A percentile compares a stretch with the other conserved stretches of the same genome.
phyloP scores from a whole-genome alignment of 495 filamentous ascomycete species.

The Bathelium albidoporum region DNA sequence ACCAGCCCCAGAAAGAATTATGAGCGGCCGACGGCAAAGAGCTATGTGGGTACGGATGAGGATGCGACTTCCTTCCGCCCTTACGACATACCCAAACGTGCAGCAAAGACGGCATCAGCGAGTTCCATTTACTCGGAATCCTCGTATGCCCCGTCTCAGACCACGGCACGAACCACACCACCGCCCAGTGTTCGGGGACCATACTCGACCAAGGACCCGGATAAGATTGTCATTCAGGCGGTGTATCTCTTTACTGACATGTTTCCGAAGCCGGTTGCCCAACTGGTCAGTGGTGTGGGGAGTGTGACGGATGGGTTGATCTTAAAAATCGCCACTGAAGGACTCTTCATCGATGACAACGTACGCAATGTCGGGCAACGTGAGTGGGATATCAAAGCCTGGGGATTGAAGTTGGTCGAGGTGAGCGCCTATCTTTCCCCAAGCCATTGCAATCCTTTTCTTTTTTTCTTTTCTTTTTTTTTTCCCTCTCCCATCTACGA shows the following conservation, averaged over 20 bases:
- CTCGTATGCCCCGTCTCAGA: constrained; percentile 70
- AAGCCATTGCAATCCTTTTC: background rate
- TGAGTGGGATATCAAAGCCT: constrained; percentile 97
- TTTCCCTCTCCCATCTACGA: too few species aligned
- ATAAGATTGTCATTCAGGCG: constrained; percentile 88
- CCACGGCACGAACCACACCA: constrained; percentile 76
- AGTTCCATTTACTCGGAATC: constrained; percentile 73
- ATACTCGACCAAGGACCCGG: constrained; percentile 78
- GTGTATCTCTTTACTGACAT: constrained; percentile 84
- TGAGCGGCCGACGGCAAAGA: constrained; percentile 48
- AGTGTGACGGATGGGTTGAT: constrained; percentile 79
- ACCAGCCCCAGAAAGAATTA: constrained; percentile 33
- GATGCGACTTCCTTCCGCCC: constrained; percentile 67
- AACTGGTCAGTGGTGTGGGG: constrained; percentile 65
- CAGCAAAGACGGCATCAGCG: constrained; percentile 46
- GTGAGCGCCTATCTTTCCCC: constrained; percentile 44
- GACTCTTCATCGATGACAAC: constrained; percentile 94
- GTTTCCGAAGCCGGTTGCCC: constrained; percentile 68
- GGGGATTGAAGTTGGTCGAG: constrained; percentile 88
- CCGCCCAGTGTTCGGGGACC: constrained; percentile 63
- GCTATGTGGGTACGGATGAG: constrained; percentile 53
- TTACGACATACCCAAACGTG: constrained; percentile 56
- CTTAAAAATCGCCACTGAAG: constrained; percentile 75
- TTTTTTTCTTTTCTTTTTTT: background rate
- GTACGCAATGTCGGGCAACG: constrained; percentile 74